Conservation (phyloP, 192 early-diverging fungal genomes). For the Dissophora globulifera region DNA sequence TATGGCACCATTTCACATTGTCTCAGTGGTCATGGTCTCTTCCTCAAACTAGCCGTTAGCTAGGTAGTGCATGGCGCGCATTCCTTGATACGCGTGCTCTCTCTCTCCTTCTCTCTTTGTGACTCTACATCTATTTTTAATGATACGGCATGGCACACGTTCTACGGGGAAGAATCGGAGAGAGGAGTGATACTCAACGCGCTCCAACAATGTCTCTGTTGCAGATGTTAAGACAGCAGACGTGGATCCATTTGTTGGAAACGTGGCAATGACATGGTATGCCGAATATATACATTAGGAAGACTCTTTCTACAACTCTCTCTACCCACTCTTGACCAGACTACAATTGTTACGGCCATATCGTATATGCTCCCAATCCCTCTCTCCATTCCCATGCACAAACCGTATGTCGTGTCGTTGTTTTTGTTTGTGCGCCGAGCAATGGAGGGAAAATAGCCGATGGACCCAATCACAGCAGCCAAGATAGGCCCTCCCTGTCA, state of each 20-base stretch:
- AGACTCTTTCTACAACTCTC: too few species aligned
- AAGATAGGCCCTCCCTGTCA: not conserved
- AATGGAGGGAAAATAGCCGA: slow-evolving; percentile 11
- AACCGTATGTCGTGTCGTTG: not conserved
- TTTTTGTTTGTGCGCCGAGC: not conserved
- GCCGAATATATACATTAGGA: too few species aligned
- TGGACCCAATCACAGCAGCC: not conserved
- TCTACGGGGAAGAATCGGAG: too few species aligned
- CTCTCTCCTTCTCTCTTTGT: not conserved
- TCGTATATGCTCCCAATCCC: too few species aligned
- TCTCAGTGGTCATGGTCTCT: not conserved
- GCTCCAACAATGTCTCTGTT: too few species aligned
- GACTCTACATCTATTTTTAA: not conserved
- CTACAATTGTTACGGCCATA: too few species aligned
- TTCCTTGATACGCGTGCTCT: not conserved
- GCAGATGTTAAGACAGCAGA: too few species aligned
- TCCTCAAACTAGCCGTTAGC: not conserved
- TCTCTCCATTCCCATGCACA: too few species aligned
- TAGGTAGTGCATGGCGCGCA: not conserved
- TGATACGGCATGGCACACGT: not conserved
- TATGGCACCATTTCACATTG: slow-evolving; percentile 1
- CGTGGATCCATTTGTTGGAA: too few species aligned
- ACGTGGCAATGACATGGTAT: too few species aligned
- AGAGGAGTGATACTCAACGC: too few species aligned
- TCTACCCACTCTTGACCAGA: too few species aligned